Conservation (phyloP, 1,139 yeast species). For the Suhomyces taliae region DNA sequence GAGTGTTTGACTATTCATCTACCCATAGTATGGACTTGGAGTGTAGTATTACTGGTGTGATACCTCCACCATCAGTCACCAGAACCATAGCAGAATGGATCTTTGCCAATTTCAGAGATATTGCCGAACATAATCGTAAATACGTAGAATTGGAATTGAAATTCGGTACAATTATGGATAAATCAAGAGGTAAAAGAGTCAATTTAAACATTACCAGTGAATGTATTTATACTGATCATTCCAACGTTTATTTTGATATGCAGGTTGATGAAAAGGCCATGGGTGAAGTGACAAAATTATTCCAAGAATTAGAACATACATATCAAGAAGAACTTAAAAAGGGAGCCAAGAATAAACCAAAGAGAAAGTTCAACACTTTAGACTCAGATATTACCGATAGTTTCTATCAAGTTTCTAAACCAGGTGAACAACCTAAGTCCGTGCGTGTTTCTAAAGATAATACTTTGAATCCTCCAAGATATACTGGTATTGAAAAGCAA, state of each 20-base stretch:
- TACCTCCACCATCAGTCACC: slow-evolving; percentile 82
- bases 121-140: slow-evolving; percentile 58
- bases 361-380: slow-evolving; percentile 40
- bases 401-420: slow-evolving; percentile 36
- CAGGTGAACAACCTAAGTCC: slow-evolving; percentile 57
- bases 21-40: slow-evolving; percentile 45
- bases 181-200: slow-evolving; percentile 61
- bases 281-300: slow-evolving; percentile 55
- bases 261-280: slow-evolving; percentile 71
- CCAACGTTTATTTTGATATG: slow-evolving; percentile 63
- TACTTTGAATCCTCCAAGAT: slow-evolving; percentile 58
- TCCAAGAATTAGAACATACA: slow-evolving; percentile 53
- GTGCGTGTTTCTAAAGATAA: slow-evolving; percentile 67
- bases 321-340: slow-evolving; percentile 42
- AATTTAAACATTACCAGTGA: slow-evolving; percentile 76
- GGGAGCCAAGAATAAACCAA: slow-evolving; percentile 25
- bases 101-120: slow-evolving; percentile 71
- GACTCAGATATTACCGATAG: slow-evolving; percentile 46
- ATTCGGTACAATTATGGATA: slow-evolving; percentile 74
- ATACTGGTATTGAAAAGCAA: slow-evolving; percentile 69
- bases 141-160: slow-evolving; percentile 80
- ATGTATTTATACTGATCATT: slow-evolving; percentile 58
- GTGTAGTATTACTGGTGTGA: slow-evolving; percentile 67
- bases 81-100: slow-evolving; percentile 87
- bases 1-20: slow-evolving; percentile 36